These are phyloP conservation scores for Passalora sequoiae DNA, from an alignment of 2,329 filamentous ascomycete species.

Conservation along the genomic window DNA sequence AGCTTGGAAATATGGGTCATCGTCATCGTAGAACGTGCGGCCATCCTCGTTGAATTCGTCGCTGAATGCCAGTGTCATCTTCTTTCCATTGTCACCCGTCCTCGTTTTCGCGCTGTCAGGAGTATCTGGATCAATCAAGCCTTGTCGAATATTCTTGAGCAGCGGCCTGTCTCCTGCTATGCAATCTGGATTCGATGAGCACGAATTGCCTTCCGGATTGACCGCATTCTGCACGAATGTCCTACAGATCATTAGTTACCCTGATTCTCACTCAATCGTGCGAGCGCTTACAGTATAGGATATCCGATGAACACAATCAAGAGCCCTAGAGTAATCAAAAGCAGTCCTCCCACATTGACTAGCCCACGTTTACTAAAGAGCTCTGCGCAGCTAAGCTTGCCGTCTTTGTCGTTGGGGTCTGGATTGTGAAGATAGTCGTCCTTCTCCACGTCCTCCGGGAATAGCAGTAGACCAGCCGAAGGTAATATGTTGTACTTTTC, in stretches of 20 bases:
- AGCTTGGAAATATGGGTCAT: conserved; percentile 52
- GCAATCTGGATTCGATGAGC: conserved; percentile 44
- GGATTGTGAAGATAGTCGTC: conserved; percentile 69
- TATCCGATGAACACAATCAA: conserved; percentile 64
- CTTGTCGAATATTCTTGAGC: conserved; percentile 55
- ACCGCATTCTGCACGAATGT: conserved; percentile 51
- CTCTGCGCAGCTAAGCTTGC: conserved; percentile 53
- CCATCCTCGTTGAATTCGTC: conserved; percentile 53
- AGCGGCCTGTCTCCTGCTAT: conserved; percentile 46
- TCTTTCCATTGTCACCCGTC: conserved; percentile 43
- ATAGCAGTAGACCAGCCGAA: conserved; percentile 60
- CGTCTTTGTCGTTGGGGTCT: conserved; percentile 58
- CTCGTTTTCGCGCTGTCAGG: conserved; percentile 43
- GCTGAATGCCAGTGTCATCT: conserved; percentile 50
- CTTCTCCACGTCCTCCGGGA: conserved; percentile 67
- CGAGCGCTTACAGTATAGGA: conserved; percentile 57
- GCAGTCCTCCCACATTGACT: conserved; percentile 59
- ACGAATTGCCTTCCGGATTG: conserved; percentile 34
- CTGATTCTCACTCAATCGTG: conserved; percentile 9
- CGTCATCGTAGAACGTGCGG: conserved; percentile 53
- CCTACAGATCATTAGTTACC: conserved; percentile 35
- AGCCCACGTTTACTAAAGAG: conserved; percentile 61
- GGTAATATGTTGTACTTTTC: conserved; percentile 70
- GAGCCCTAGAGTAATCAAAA: conserved; percentile 56
- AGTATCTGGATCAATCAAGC: conserved; percentile 51